Evolutionary conservation across 129 eudicot species (phyloP).

Genomic region (Helichrysum umbraculigerum): DNA sequence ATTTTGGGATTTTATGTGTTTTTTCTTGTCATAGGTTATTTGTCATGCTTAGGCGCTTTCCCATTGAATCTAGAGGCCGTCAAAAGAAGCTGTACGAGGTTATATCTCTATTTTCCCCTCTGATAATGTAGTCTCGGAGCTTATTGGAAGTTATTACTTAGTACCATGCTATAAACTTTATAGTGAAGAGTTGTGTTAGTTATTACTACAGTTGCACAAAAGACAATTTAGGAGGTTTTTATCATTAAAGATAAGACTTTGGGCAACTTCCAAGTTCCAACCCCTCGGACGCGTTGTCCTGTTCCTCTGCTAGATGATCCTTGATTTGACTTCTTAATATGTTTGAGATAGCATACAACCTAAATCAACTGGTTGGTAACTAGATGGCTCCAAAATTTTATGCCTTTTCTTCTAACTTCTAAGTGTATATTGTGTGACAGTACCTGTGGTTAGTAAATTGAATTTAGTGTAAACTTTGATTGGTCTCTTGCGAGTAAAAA

Average conservation of each 20-base stretch:
- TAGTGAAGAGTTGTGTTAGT: neutral
- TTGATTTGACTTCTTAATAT: neutral
- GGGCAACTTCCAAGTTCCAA: neutral
- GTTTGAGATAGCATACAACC: neutral
- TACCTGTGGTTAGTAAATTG: neutral
- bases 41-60: constrained; percentile 68
- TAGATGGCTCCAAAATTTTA: neutral
- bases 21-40: constrained; percentile 46
- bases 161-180: no score
- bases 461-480: no score
- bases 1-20: constrained; percentile 7
- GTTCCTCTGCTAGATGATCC: neutral
- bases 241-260: neutral
- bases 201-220: neutral
- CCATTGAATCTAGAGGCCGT: constrained; percentile 79
- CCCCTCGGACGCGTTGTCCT: neutral
- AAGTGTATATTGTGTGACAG: neutral
- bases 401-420: neutral
- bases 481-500: neutral
- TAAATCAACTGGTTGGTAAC: neutral
- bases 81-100: constrained; percentile 77
- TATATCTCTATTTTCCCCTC: constrained; percentile 3
- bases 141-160: neutral
- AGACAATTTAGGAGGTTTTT: neutral
- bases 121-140: neutral